Percentiles rank a stretch among this genome's conserved stretches.
phyloP scores from a whole-genome alignment of 441 rosid genomes.

The Flueggea neowawraea region DNA sequence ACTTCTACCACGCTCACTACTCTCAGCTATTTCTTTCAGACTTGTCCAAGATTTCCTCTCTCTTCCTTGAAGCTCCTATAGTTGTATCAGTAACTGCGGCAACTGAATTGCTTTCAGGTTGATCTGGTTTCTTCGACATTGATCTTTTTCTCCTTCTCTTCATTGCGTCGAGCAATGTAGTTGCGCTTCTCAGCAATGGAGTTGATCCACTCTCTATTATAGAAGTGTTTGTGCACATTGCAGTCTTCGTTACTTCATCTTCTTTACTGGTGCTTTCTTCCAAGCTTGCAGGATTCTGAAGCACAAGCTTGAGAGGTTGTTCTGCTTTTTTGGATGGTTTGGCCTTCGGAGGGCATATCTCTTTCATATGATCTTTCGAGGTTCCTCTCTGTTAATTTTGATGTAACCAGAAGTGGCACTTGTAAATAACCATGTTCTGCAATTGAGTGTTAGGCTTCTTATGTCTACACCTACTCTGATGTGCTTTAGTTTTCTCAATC shows the following conservation, averaged over 20 bases:
- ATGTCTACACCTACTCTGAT: conserved; percentile 15
- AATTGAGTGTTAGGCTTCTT: conserved; percentile 19
- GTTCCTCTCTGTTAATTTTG: conserved; percentile 66
- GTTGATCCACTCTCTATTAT: conserved; percentile 20
- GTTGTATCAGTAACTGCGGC: conserved; percentile 19
- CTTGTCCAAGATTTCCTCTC: conserved; percentile 58
- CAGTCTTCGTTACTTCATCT: conserved; percentile 11
- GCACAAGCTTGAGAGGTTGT: conserved; percentile 19
- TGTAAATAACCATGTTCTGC: conserved; percentile 61
- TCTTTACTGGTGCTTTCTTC: conserved; percentile 15
- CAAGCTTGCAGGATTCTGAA: conserved; percentile 19
- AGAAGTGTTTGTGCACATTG: conserved; percentile 15
- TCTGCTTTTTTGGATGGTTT: conserved; percentile 19
- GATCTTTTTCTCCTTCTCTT: conserved; percentile 37
- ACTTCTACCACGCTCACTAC: conserved; percentile 20
- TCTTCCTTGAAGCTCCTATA: conserved; percentile 30
- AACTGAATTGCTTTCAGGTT: conserved; percentile 17
- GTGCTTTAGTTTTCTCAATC: conserved; percentile 42
- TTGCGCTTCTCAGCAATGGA: conserved; percentile 21
- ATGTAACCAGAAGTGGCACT: conserved; percentile 62
- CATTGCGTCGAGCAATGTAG: conserved; percentile 30
- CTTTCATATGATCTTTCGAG: conserved; percentile 59
- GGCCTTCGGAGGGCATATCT: conserved; percentile 46
- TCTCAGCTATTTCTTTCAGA: conserved; percentile 53
- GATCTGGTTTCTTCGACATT: conserved; percentile 28